Evolutionary conservation across 768 basidiomycete species (phyloP), one percentile per base, ranked within the genome.

Genomic region (Hemileccinum impolitum): DNA sequence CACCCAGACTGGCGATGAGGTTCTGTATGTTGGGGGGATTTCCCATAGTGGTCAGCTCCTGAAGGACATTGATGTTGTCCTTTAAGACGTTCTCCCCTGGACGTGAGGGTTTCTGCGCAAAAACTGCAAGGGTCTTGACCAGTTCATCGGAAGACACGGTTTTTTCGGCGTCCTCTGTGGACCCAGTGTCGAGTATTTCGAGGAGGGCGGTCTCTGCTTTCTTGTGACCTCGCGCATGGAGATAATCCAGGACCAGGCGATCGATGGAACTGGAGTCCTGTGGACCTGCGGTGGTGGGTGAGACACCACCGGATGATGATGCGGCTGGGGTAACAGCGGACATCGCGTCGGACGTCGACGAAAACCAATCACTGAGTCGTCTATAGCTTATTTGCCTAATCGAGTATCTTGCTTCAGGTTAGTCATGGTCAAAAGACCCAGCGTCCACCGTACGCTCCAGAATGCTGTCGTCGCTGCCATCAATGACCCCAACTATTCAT

Each of bases 1-100:
- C 71, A n/a, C 85, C 85, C 54, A 91, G 81, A 60, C 82, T 89
- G 14, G 84, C 78, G 48, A 90, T 82, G 46, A 90, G 73, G 58
- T 78, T 85, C 62, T 89, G 88, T 47, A 90, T 84, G 58, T 78
- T 87, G 18, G 78, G 69, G 3, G 86, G 78, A 58, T 82, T 89
- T 14, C 84, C 83, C 76, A 85, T 80, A 6, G 82, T 72, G 1
- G 76, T 76, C 13, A 90, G 70, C 58, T 86, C 84, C 59, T 86
- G 81, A 43, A 88, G 64, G 28, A 87, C 85, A 61, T 67, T 81
- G 36, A 75, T 60, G 9, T 79, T 78, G 37, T 88, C 86, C 61
- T 84, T 87, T 55, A 88, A 67, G 2, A 79, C 73, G 66, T 88
- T 88, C 59, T 88, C 85, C 10, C 84, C 82, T 2, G 82, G 78